Base-by-base conservation (phyloP, 148 eudicot species). In the Spergularia bocconei region DNA sequence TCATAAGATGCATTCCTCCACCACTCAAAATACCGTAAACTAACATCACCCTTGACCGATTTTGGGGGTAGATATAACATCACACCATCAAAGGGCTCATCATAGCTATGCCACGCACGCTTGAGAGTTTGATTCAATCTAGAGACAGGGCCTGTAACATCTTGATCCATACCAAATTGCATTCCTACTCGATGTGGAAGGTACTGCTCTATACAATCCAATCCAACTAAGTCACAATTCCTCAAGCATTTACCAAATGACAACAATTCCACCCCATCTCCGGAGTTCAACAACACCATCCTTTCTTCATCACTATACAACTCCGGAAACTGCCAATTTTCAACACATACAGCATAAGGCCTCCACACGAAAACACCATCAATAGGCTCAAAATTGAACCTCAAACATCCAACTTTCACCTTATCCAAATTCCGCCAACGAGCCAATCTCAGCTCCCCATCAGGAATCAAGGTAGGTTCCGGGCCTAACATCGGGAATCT, bases 81-180 rank as follows among this genome's bases (percentile, higher is more conserved):
- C 66, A 29, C 23, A 23, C 72, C 66, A 58, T 67, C 54, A 69
- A 76, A 57, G 2, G 79, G 67, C 29, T 2, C 44, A 7, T 66
- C 63, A 58, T 76, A 76, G n/a, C 11, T 39, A 13, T 23, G 25
- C 73, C 73, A 76, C 16, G 66, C 58, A 57, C 41, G 44, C 17
- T 67, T 25, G 0, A n/a, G 17, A 47, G 23, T 11, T 7, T 19
- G 44, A 47, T 58, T 44, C 50, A 23, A 20, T 44, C 47, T 76
- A 47, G 73, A 25, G 17, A 67, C 12, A 1, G 48, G 58, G 47
- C 7, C 68, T 3, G 87, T 85, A 71, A 88, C 39, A 55, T 81
- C 86, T 47, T 88, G 91, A 72, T 88, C 89, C 44, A 81, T 53
- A 4, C 91, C 89, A 66, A 88, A 86, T 59, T 88, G 89, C 88